Conservation (phyloP, 2,329 filamentous ascomycete genomes). For the Pseudogymnoascus sp. region DNA sequence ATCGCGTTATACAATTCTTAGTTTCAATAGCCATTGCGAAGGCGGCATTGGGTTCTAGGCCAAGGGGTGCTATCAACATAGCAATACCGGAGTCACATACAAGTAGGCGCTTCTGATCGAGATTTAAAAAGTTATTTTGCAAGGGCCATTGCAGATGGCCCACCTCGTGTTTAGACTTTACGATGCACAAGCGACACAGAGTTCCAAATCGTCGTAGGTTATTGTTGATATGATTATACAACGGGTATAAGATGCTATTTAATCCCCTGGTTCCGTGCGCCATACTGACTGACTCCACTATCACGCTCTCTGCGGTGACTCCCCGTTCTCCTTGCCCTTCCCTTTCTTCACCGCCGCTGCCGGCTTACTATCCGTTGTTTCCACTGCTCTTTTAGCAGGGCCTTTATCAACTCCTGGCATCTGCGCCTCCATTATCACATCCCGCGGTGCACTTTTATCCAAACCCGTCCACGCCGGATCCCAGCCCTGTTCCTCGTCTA, state of each 20-base stretch:
- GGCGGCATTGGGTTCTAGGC: not conserved
- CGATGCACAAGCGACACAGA: not conserved
- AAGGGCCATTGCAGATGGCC: not conserved
- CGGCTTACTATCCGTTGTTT: not conserved
- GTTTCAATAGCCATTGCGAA: not conserved
- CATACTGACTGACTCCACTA: not conserved
- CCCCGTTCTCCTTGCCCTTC: not conserved
- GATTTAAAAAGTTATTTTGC: not conserved
- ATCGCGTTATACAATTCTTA: not conserved
- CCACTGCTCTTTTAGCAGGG: not conserved
- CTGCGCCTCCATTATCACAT: slow-evolving; percentile 21
- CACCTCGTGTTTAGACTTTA: not conserved
- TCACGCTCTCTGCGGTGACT: not conserved
- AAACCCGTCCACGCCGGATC: slow-evolving; percentile 22
- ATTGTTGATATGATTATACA: not conserved
- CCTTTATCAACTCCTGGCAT: slow-evolving; percentile 14
- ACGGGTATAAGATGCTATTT: slow-evolving; percentile 4
- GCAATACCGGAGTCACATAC: not conserved
- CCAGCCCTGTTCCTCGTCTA: slow-evolving; percentile 25
- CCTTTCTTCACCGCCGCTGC: not conserved
- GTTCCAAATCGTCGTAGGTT: not conserved
- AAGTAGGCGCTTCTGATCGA: not conserved
- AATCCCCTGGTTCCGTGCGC: not conserved
- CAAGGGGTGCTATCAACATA: not conserved
- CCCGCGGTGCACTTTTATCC: slow-evolving; percentile 24